A percentile compares a stretch with the other conserved stretches of the same genome.
phyloP scores from a whole-genome alignment of 345 rosid species.

The Arabis alpina region DNA sequence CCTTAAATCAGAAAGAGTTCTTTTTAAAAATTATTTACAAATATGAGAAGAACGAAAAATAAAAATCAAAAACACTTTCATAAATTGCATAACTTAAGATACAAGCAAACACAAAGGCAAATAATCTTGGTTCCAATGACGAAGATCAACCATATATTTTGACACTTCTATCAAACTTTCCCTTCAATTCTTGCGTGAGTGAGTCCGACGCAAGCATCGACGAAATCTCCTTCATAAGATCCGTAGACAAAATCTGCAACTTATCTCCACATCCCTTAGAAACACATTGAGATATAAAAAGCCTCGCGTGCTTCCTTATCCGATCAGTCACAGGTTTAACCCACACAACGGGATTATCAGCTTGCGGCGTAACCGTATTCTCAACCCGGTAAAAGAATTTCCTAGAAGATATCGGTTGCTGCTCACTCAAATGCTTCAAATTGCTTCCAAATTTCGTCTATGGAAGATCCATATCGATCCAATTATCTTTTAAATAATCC shows the following conservation, averaged over 20 bases:
- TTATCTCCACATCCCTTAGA: constrained; percentile 54
- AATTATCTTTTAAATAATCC: constrained; percentile 70
- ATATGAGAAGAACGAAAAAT: no score
- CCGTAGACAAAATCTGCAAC: constrained; percentile 80
- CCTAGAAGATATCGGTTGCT: constrained; percentile 53
- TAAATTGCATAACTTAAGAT: no score
- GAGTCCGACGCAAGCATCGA: constrained; percentile 62
- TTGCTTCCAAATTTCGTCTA: constrained; percentile 77
- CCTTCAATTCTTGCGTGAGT: constrained; percentile 71
- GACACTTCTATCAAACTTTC: constrained; percentile 42
- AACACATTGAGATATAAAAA: constrained; percentile 67
- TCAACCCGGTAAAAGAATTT: constrained; percentile 79
- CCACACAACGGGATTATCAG: constrained; percentile 76
- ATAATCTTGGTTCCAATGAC: no score
- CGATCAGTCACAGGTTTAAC: constrained; percentile 71
- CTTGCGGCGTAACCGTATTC: constrained; percentile 73
- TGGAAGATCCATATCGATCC: constrained; percentile 87
- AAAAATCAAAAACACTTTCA: no score
- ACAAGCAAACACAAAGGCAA: no score
- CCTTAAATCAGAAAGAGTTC: no score
- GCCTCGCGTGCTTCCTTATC: constrained; percentile 68
- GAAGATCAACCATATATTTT: no score
- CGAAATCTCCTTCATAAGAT: no score
- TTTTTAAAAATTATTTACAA: no score
- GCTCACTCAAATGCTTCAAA: constrained; percentile 60